These are phyloP conservation scores for Nepenthes mirabilis DNA, from an alignment of 148 eudicot genomes.

Conservation along the genomic window DNA sequence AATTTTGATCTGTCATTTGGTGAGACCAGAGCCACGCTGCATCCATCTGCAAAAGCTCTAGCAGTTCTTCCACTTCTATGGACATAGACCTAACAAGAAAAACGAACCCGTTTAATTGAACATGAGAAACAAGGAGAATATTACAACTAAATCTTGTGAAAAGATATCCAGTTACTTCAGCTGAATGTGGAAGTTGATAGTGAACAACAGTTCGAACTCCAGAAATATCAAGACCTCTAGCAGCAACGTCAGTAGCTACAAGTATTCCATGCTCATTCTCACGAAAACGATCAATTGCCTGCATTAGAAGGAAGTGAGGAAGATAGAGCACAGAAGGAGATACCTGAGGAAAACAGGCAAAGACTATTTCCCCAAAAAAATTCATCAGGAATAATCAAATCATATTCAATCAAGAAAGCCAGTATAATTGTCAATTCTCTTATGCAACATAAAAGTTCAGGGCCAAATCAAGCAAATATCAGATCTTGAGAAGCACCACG, in stretches of 20 bases:
- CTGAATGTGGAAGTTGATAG: constrained; percentile 94
- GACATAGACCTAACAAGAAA: constrained; percentile 60
- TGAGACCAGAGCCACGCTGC: constrained; percentile 74
- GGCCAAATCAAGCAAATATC: no score
- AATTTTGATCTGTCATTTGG: constrained; percentile 78
- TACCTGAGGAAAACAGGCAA: neutral
- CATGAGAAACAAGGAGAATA: neutral
- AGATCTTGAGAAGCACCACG: no score
- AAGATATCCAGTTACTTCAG: constrained; percentile 42
- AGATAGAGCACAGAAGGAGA: neutral
- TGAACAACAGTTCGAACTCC: constrained; percentile 92
- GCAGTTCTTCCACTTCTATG: constrained; percentile 99
- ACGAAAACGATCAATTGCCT: constrained; percentile 95
- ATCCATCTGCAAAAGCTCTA: constrained; percentile 81
- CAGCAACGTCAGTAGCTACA: constrained; percentile 89
- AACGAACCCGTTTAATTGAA: neutral
- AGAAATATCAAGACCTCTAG: constrained; percentile 89
- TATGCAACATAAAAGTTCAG: no score
- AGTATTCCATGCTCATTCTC: constrained; percentile 63
- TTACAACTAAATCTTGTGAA: neutral
- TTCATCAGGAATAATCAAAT: neutral
- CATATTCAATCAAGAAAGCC: no score
- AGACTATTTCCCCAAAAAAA: neutral
- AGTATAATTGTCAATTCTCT: neutral
- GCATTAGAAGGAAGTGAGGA: constrained; percentile 9